phyloP scores from a whole-genome alignment of 495 filamentous ascomycete genomes.

The Penicillium bialowiezense region DNA sequence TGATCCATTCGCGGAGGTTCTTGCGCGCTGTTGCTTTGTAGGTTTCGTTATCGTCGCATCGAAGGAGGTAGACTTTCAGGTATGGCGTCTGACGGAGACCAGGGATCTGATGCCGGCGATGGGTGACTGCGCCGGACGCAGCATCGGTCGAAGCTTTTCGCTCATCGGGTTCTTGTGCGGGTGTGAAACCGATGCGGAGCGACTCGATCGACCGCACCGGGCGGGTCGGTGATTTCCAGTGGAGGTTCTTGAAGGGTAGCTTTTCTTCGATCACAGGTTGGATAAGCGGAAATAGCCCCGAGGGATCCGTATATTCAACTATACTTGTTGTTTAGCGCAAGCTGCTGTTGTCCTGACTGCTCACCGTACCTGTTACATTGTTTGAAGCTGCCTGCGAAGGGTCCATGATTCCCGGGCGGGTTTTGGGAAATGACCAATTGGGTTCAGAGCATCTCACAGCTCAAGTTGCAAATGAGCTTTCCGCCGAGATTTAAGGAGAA shows the following conservation, averaged over 20 bases:
- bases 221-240: conserved; percentile 92
- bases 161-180: conserved; percentile 40
- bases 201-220: conserved; percentile 90
- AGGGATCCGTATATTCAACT: conserved; percentile 83
- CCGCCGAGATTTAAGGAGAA: neutral
- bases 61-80: conserved; percentile 81
- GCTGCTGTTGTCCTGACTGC: neutral
- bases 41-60: conserved; percentile 90
- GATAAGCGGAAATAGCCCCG: conserved; percentile 77
- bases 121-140: conserved; percentile 38
- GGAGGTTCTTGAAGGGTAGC: conserved; percentile 86
- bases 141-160: conserved; percentile 37
- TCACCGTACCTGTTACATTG: conserved; percentile 49
- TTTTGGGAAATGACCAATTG: conserved; percentile 27
- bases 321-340: conserved; percentile 7
- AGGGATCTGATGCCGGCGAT: conserved; percentile 90
- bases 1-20: conserved; percentile 86
- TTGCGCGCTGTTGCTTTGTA: conserved; percentile 80
- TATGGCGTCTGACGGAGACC: conserved; percentile 92
- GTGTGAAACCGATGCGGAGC: conserved; percentile 82
- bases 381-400: conserved; percentile 45
- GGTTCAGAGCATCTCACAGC: conserved; percentile 26
- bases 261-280: conserved; percentile 70
- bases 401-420: conserved; percentile 42
- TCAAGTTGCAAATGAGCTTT: conserved; percentile 1